These are phyloP conservation scores for Colletotrichum salicis DNA, from an alignment of 2,329 filamentous ascomycete species.

Conservation along the genomic window DNA sequence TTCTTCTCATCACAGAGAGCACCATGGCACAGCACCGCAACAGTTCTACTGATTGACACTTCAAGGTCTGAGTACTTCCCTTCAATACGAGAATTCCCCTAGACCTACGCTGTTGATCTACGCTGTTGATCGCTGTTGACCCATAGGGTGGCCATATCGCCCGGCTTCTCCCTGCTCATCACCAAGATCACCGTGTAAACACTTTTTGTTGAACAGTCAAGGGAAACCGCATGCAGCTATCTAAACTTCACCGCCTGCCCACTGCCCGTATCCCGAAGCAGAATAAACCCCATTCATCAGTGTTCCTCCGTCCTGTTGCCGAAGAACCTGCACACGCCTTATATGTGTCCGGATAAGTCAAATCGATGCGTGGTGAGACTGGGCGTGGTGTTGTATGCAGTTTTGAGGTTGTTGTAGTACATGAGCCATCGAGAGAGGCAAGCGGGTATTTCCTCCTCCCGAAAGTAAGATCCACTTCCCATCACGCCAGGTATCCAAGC, in stretches of 20 bases:
- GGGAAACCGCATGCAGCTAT: conserved; percentile 31
- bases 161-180: neutral
- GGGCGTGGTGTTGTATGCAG: conserved; percentile 27
- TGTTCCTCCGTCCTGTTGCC: conserved; percentile 31
- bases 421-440: conserved; percentile 27
- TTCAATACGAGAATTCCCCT: neutral
- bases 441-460: conserved; percentile 32
- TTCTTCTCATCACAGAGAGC: neutral
- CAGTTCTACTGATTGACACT: neutral
- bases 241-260: conserved; percentile 26
- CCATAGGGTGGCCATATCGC: too few species aligned
- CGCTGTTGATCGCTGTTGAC: neutral
- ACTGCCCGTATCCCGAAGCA: conserved; percentile 27
- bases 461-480: conserved; percentile 22
- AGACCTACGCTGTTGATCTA: too few species aligned
- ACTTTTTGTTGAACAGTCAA: conserved; percentile 14
- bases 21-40: neutral
- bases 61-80: neutral
- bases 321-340: conserved; percentile 27
- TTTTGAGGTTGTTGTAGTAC: conserved; percentile 35
- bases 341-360: conserved; percentile 25
- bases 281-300: conserved; percentile 19
- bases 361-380: conserved; percentile 26
- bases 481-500: conserved; percentile 90
- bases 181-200: neutral